Evolutionary conservation across 768 basidiomycete genomes (phyloP), one percentile per base, ranked within the genome.

Genomic region (Boletus reticuloceps): DNA sequence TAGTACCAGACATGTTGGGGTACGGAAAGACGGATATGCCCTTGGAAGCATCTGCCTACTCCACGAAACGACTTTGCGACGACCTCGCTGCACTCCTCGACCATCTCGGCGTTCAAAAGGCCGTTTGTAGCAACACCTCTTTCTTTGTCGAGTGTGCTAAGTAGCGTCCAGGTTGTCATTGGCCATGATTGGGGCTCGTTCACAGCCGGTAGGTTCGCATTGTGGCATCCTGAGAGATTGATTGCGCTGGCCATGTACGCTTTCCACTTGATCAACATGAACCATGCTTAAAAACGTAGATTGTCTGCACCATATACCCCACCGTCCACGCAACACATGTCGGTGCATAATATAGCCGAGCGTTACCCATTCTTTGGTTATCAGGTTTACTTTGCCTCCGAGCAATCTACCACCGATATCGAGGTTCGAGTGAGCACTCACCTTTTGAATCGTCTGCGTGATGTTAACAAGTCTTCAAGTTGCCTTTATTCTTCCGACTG

Each of bases 181-280:
- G 91, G 88, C 1, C 91, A 92, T 61, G 91, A 93, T 62, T 92
- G 90, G 90, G 91, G 91, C 6, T 74, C 86, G 4, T 81, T 74
- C 56, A 80, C 75, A 13, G 87, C 78, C 2, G 79, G 77, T 41
- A 76, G 89, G 20, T 85, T 93, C 61, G 84, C 86, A 12, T 74
- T 89, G 22, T 91, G 86, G 85, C 71, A 89, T 64, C 88, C 91
- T 1, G 71, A 82, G 14, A 77, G 88, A 34, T 58, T 88, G 36
- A 61, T 77, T 6, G 84, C 83, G 0, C 72, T 91, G 19, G 75
- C 79, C 0, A 72, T 84, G 90, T 88, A 70, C 58, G 82, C 70
- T n/a, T 38, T 39, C 22, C 22, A 16, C 51, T 43, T 5, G 27
- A 19, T 45, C 17, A n/a, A 29, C 41, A 38, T 9, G 34, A 25